phyloP scores from a whole-genome alignment of 1,139 yeast species.

The Taphrina sp. region DNA sequence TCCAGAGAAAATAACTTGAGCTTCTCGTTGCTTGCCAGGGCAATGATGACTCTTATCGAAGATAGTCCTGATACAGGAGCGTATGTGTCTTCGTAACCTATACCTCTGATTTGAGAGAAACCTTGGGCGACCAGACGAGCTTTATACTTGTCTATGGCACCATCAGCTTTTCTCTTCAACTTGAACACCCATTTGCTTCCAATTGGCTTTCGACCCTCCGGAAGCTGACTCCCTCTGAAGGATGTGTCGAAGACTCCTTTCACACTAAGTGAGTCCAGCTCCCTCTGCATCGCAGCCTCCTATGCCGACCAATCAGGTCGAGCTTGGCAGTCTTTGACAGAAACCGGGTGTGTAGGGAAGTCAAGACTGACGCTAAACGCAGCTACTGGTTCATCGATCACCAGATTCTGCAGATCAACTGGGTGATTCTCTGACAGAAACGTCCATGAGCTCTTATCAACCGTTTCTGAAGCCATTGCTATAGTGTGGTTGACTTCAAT shows the following conservation, averaged over 20 bases:
- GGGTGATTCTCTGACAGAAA: too few species aligned
- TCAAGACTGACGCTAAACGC: too few species aligned
- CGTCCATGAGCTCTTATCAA: too few species aligned
- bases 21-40: neutral
- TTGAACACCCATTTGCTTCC: conserved; percentile 32
- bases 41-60: neutral
- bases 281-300: neutral
- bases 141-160: conserved; percentile 31
- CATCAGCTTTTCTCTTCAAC: conserved; percentile 22
- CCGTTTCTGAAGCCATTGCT: neutral
- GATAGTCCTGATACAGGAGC: neutral
- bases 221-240: neutral
- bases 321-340: too few species aligned
- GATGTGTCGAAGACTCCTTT: neutral
- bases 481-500: neutral
- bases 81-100: conserved; percentile 2
- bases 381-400: too few species aligned
- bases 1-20: conserved; percentile 4
- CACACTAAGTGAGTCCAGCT: neutral
- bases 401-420: too few species aligned
- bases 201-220: neutral
- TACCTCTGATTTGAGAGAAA: conserved; percentile 23
- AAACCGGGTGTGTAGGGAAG: too few species aligned
- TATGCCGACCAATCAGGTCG: neutral
- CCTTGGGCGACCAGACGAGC: conserved; percentile 36